Evolutionary conservation across 2,329 filamentous ascomycete genomes (phyloP).

Genomic region (Setomelanomma holmii): DNA sequence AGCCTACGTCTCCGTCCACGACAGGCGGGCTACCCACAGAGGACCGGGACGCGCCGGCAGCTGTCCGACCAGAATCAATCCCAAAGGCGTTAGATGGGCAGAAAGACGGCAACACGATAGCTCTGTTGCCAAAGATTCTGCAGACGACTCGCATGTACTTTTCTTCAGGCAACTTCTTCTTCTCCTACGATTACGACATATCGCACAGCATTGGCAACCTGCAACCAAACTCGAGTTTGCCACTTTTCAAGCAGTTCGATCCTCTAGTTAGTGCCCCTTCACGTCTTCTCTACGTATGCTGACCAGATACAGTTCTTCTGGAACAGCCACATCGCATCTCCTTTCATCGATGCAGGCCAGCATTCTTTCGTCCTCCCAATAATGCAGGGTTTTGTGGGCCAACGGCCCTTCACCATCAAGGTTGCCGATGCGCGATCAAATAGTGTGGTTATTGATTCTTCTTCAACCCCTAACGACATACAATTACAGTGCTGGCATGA

Average conservation of each 20-base stretch:
- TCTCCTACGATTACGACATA: slow-evolving; percentile 92
- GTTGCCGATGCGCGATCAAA: slow-evolving; percentile 44
- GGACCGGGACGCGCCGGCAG: slow-evolving; percentile 23
- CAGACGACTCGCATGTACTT: slow-evolving; percentile 86
- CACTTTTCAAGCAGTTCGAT: slow-evolving; percentile 77
- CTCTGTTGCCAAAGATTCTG: slow-evolving; percentile 80
- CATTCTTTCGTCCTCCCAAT: slow-evolving; percentile 78
- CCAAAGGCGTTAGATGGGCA: slow-evolving; percentile 43
- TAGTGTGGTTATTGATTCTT: slow-evolving; percentile 44
- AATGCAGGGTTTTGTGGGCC: slow-evolving; percentile 94
- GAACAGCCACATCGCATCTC: slow-evolving; percentile 78
- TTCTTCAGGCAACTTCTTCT: slow-evolving; percentile 85
- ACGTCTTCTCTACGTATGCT: background rate
- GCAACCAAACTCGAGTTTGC: slow-evolving; percentile 56
- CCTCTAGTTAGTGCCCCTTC: slow-evolving; percentile 61
- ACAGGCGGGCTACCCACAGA: slow-evolving; percentile 30
- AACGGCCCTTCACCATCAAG: slow-evolving; percentile 79
- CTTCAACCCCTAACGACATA: slow-evolving; percentile 44
- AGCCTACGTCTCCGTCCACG: slow-evolving; percentile 18
- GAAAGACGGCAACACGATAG: slow-evolving; percentile 41
- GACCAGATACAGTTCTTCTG: slow-evolving; percentile 73
- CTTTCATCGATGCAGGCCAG: slow-evolving; percentile 77
- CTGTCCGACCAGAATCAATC: slow-evolving; percentile 43
- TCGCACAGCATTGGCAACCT: slow-evolving; percentile 67
- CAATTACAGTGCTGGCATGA: slow-evolving; percentile 42